Percentiles rank a stretch among this genome's conserved stretches.
These are phyloP conservation scores for Carex parvula DNA, from an alignment of 176 grass and related monocot species.

Conservation along the genomic window DNA sequence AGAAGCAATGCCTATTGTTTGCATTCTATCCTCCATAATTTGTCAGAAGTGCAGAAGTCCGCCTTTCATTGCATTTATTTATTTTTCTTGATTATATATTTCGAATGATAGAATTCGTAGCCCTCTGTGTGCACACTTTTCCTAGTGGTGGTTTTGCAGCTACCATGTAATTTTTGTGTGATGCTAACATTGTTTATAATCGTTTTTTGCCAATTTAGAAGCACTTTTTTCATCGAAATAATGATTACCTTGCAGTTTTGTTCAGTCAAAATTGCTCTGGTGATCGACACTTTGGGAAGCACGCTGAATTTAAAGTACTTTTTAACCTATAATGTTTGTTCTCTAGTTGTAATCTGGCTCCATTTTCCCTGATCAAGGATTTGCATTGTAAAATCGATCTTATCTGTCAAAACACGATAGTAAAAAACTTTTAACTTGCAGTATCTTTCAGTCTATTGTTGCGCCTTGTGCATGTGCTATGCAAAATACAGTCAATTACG, in stretches of 20 bases:
- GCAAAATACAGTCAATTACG: neutral
- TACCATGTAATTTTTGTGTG: constrained; percentile 11
- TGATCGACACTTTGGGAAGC: neutral
- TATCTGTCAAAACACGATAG: neutral
- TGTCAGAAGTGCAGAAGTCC: neutral
- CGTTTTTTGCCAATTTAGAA: neutral
- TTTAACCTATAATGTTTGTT: neutral
- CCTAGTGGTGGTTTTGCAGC: neutral
- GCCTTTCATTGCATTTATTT: neutral
- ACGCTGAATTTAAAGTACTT: neutral
- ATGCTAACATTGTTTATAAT: neutral
- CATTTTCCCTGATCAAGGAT: neutral
- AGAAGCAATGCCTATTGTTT: neutral
- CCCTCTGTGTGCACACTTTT: neutral
- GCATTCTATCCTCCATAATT: constrained; percentile 7
- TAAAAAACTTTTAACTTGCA: neutral
- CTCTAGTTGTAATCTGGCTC: neutral
- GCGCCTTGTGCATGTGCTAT: neutral
- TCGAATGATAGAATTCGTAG: neutral
- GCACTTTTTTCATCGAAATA: neutral
- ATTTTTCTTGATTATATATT: constrained; percentile 11
- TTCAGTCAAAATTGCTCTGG: neutral
- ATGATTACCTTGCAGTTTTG: neutral
- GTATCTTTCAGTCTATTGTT: neutral
- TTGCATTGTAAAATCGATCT: neutral